These are phyloP conservation scores for Logfia minima DNA, from an alignment of 129 eudicot genomes.

Conservation along the genomic window DNA sequence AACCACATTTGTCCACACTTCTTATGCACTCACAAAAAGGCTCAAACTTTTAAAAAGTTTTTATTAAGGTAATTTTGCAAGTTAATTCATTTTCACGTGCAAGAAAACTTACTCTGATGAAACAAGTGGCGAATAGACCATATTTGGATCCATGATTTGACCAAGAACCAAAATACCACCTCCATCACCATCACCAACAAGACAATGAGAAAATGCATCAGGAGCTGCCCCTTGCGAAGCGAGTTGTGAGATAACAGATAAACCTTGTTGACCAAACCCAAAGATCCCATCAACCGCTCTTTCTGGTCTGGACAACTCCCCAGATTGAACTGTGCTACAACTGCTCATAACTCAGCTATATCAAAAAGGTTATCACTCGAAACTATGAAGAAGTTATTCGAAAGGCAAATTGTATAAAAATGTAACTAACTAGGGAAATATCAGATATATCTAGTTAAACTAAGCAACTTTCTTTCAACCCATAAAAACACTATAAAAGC, in stretches of 20 bases:
- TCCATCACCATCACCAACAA: slow-evolving; percentile 74
- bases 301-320: slow-evolving; percentile 71
- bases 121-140: slow-evolving; percentile 87
- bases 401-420: background rate
- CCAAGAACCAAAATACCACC: slow-evolving; percentile 95
- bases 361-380: slow-evolving; percentile 20
- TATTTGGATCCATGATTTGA: slow-evolving; percentile 72
- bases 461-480: no score
- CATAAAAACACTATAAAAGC: no score
- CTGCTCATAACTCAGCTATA: slow-evolving; percentile 50
- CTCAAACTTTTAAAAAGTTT: no score
- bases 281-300: slow-evolving; percentile 97
- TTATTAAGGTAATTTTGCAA: no score
- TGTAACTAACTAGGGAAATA: no score
- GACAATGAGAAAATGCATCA: slow-evolving; percentile 82
- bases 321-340: slow-evolving; percentile 80
- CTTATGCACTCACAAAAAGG: background rate
- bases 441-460: no score
- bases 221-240: slow-evolving; percentile 65
- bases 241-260: slow-evolving; percentile 87
- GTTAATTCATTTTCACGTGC: background rate
- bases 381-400: background rate
- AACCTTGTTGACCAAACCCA: slow-evolving; percentile 93
- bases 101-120: slow-evolving; percentile 69
- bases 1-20: background rate